phyloP scores from a whole-genome alignment of 1,284 basidiomycete species.

The Malassezia dermatis region DNA sequence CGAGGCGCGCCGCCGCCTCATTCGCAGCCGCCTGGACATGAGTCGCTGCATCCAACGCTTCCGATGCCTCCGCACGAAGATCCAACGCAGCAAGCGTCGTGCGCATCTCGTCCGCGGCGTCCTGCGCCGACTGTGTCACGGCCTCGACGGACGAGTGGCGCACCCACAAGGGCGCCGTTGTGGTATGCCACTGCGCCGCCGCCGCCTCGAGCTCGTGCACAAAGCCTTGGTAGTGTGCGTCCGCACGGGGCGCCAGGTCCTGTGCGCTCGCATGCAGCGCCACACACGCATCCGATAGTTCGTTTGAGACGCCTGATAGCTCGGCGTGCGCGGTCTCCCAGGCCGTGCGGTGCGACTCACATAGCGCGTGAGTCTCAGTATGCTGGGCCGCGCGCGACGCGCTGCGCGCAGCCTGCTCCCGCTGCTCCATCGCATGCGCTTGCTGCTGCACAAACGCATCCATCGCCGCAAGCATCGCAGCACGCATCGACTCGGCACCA shows the following conservation, averaged over 20 bases:
- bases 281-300: not conserved
- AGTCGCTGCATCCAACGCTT: not conserved
- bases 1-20: not conserved
- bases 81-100: not conserved
- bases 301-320: not conserved
- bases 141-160: not conserved
- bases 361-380: not conserved
- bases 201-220: not conserved
- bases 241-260: not conserved
- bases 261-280: not conserved
- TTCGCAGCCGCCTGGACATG: not conserved
- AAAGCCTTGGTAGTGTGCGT: not conserved
- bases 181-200: not conserved
- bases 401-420: not conserved
- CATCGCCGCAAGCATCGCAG: not conserved
- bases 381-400: not conserved
- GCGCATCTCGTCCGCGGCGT: not conserved
- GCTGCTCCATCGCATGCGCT: not conserved
- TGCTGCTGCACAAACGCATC: conserved; percentile 7
- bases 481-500: not conserved
- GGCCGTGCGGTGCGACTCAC: not conserved
- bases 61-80: conserved; percentile 3
- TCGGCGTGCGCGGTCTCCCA: not conserved
- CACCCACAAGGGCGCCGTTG: not conserved
- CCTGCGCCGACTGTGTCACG: not conserved